phyloP scores from a whole-genome alignment of 225 moss, liverwort and hornwort genomes.

The Marchantia polymorpha region DNA sequence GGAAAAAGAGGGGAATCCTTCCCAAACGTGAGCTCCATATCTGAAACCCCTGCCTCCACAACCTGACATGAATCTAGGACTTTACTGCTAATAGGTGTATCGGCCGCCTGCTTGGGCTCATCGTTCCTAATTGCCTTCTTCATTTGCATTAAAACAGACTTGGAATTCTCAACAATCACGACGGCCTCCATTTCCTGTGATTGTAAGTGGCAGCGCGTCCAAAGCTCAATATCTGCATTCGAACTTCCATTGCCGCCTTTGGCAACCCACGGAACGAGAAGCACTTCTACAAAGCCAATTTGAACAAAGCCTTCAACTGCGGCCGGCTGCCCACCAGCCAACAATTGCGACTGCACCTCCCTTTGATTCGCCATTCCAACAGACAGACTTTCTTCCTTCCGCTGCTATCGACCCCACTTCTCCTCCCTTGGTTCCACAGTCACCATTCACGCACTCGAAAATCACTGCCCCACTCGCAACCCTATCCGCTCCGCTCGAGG shows the following conservation, averaged over 20 bases:
- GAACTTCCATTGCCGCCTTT: not conserved
- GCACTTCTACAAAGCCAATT: conserved; percentile 31
- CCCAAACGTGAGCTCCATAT: not conserved
- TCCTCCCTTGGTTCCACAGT: not conserved
- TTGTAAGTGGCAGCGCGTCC: conserved; percentile 19
- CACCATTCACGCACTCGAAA: not conserved
- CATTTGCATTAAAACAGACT: conserved; percentile 20
- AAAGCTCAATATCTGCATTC: conserved; percentile 10
- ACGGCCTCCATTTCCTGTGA: conserved; percentile 23
- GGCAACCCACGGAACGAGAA: conserved; percentile 19
- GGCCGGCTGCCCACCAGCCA: not conserved
- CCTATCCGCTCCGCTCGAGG: not conserved
- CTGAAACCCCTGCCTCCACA: conserved; percentile 9
- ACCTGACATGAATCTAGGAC: conserved; percentile 8
- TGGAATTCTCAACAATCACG: conserved; percentile 14
- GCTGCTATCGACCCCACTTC: not conserved
- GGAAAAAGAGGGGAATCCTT: not conserved
- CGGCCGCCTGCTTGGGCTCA: conserved; percentile 6
- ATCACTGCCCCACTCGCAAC: not conserved
- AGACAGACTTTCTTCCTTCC: not conserved
- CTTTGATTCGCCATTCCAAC: not conserved
- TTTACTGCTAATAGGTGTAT: conserved; percentile 14
- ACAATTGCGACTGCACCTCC: not conserved
- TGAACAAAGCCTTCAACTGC: not conserved
- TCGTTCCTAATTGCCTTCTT: not conserved